phyloP scores from a whole-genome alignment of 352 stramenopile genomes.

The Hyaloperonospora arabidopsidis region DNA sequence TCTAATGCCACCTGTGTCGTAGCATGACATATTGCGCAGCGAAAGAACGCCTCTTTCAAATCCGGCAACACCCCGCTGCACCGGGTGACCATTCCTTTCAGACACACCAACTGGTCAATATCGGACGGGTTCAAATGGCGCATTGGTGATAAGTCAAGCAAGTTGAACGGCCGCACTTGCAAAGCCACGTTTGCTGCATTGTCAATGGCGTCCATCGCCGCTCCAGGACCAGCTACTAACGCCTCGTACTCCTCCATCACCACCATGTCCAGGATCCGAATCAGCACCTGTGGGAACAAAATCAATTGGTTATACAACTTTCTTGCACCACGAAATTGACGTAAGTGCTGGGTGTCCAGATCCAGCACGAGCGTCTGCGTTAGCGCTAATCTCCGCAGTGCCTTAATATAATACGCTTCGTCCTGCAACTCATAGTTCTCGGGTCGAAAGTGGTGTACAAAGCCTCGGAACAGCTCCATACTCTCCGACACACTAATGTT shows the following conservation, averaged over 20 bases:
- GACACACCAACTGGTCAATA: conserved; percentile 94
- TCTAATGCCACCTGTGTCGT: conserved; percentile 90
- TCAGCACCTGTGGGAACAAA: conserved; percentile 92
- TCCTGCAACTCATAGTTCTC: conserved; percentile 23
- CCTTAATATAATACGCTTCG: conserved; percentile 71
- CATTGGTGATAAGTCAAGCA: conserved; percentile 91
- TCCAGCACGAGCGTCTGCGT: conserved; percentile 86
- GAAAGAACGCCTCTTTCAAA: conserved; percentile 96
- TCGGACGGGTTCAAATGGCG: conserved; percentile 93
- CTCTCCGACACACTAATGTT: conserved; percentile 89
- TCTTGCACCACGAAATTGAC: conserved; percentile 65
- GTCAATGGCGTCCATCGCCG: conserved; percentile 32
- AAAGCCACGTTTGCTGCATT: conserved; percentile 53
- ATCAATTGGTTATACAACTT: conserved; percentile 96
- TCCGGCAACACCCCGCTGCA: conserved; percentile 96
- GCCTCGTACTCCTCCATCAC: conserved; percentile 86
- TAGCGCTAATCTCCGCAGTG: conserved; percentile 63
- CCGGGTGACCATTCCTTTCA: conserved; percentile 98
- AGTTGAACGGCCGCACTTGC: conserved; percentile 96
- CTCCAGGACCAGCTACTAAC: conserved; percentile 28
- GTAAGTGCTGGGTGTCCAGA: conserved; percentile 88
- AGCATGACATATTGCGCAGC: conserved; percentile 90
- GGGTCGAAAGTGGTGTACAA: conserved; percentile 80
- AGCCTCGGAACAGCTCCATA: conserved; percentile 86
- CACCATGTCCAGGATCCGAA: conserved; percentile 96